Base-by-base conservation (phyloP, 2,329 filamentous ascomycete genomes). In the Xylaria arbuscula region DNA sequence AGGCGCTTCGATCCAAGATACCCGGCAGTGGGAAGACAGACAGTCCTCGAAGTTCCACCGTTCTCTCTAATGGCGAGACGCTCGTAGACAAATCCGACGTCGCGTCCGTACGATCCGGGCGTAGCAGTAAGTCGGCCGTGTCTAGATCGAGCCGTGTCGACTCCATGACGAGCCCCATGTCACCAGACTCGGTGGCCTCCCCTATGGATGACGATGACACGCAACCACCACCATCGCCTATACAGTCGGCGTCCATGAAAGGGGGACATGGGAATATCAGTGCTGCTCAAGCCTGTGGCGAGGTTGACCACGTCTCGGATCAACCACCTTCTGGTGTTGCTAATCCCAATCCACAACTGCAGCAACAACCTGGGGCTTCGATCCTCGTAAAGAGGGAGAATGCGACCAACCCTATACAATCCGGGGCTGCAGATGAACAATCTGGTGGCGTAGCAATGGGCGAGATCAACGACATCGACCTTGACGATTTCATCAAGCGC, bases 401-500 rank as follows among this genome's bases (percentile, higher is more conserved):
- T 74, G 84, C 88, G 22, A 86, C 91, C 69, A 93, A 90, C 73
- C 90, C 91, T 1, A 85, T 93, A 64, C 81, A 88, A 55, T 68
- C 67, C 5, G 66, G 72, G 6, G 53, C 69, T 5, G 66, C 69
- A 1, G 83, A 85, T 24, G 88, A 90, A 55, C 79, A 79, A n/a
- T 79, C 82, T 2, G 80, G 80, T 64, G 78, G 82, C 8, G 84
- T 82, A 63, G 92, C 93, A 70, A 97, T 98, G 86, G 90, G 92
- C 64, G 93, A 97, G 24, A 88, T 98, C 76, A 97, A 97, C 80
- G 89, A 94, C 42, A 93, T 96, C 74, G 96, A 99, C 78, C 85
- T 99, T 36, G 96, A 99, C 78, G 96, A 99, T 78, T 98, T 97
- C 86, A 99, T 99, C 78, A 94, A 94, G 76, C 90, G 96, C 51